Conservation (phyloP, 176 grass and related monocot genomes). For the Eragrostis nindensis region DNA sequence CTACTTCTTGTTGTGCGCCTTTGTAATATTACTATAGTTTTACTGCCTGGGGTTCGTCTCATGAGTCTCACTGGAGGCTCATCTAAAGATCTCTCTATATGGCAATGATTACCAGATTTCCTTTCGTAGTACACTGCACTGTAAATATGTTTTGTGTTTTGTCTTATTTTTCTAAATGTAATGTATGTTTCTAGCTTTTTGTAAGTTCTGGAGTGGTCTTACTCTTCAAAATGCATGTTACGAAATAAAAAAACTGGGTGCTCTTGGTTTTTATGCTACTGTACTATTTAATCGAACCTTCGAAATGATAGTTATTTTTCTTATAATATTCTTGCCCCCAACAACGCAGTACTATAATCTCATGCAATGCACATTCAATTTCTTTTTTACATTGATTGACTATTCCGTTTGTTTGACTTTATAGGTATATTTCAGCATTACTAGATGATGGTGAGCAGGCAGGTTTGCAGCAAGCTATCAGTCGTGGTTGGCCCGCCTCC, state of each 20-base stretch:
- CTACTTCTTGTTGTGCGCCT: constrained; percentile 12
- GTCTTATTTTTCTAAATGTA: neutral
- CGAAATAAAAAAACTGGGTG: neutral
- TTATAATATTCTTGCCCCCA: neutral
- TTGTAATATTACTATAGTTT: neutral
- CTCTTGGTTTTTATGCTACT: constrained; percentile 6
- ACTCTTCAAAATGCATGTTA: neutral
- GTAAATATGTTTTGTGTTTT: constrained; percentile 3
- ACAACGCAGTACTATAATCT: constrained; percentile 9
- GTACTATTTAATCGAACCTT: neutral
- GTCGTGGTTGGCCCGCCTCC: constrained; percentile 82
- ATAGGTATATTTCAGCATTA: constrained; percentile 91
- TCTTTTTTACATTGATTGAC: constrained; percentile 12
- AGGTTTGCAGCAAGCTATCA: constrained; percentile 76
- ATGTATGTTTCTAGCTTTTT: constrained; percentile 25
- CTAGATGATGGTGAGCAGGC: constrained; percentile 71
- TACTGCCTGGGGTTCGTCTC: neutral
- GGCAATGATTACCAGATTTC: neutral
- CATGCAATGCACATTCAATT: constrained; percentile 18
- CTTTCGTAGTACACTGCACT: neutral
- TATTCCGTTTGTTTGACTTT: constrained; percentile 1
- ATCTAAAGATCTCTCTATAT: neutral
- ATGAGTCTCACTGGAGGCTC: constrained; percentile 7
- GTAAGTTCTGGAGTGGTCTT: neutral
- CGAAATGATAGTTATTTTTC: constrained; percentile 7